Base-by-base conservation (phyloP, 805 yeast genomes). In the Saccharomycopsis vini region DNA sequence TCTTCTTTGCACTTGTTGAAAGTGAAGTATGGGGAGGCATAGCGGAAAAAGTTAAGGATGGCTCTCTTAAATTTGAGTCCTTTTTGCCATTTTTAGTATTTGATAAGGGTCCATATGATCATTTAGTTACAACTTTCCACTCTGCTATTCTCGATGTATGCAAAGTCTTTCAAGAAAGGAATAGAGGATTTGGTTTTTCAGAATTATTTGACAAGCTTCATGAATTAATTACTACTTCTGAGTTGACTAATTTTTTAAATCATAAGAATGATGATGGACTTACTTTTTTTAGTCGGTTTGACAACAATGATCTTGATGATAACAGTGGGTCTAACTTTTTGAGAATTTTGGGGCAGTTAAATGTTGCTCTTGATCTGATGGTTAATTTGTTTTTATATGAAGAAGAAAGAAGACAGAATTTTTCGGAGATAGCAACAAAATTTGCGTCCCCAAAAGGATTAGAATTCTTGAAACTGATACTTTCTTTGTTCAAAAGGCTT, bases 31-130 rank as follows among this genome's bases (percentile, higher is more conserved):
- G 71, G 47, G 68, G 79, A 71, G 58, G 61, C 21, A 66, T 52
- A 4, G 40, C 60, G 10, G 55, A 67, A 13, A 63, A 60, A n/a
- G 55, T 42, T 22, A 39, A 46, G 21, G 21, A 38, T 7, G 43
- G 40, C 4, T 23, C 56, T 16, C 54, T 76, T 6, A 53, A 62
- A 0, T 63, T 68, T 47, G 62, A 66, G 9, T 63, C 66, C 12
- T 72, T 83, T 68, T 49, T 77, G 13, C 59, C 66, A 2, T 66
- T 75, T 30, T 56, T 81, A 5, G 64, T 71, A 2, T 54, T 78
- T 43, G 61, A 67, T 6, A 71, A 76, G 43, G 71, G 75, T 2
- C 81, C 90, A 0, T 80, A 68, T 56, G 88, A 82, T 53, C 77
- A 70, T 51, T 66, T 72, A 4, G 62, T 68, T 29, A 75, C 86